Evolutionary conservation across 2,329 filamentous ascomycete genomes (phyloP).

Genomic region (Epichloe scottii): DNA sequence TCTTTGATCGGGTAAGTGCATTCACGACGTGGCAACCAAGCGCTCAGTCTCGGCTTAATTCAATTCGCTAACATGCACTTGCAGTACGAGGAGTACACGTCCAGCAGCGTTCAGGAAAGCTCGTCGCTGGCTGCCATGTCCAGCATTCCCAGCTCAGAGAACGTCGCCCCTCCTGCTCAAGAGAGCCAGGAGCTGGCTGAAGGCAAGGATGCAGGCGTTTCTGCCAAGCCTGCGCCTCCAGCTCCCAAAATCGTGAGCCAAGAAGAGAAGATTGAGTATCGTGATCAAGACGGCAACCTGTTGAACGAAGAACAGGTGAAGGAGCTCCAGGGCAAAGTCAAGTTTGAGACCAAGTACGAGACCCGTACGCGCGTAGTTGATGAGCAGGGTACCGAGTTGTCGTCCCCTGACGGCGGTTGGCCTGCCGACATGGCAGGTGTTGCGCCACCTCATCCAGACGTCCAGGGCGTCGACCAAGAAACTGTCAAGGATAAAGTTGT

Average conservation of each 20-base stretch:
- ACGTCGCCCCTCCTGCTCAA: constrained; percentile 5
- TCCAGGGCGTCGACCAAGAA: constrained; percentile 47
- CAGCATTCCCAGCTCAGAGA: constrained; percentile 15
- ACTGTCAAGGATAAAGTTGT: constrained; percentile 32
- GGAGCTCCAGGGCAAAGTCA: constrained; percentile 78
- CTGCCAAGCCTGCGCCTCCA: constrained; percentile 37
- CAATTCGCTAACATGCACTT: constrained; percentile 8
- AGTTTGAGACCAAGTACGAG: constrained; percentile 91
- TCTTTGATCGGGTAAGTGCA: constrained; percentile 68
- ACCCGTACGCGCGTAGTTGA: constrained; percentile 82
- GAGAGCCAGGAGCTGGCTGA: not conserved
- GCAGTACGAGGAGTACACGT: constrained; percentile 8
- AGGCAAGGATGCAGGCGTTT: constrained; percentile 22
- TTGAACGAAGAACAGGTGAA: constrained; percentile 75
- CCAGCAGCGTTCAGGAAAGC: constrained; percentile 8
- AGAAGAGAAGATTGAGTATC: constrained; percentile 84
- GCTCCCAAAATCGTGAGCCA: constrained; percentile 37
- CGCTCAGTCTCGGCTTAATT: not conserved
- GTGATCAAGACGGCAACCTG: constrained; percentile 67
- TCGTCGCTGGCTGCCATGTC: constrained; percentile 18
- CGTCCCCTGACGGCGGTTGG: constrained; percentile 28
- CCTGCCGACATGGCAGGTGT: constrained; percentile 28
- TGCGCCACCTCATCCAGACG: constrained; percentile 47
- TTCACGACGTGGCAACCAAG: not conserved
- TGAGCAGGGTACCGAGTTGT: constrained; percentile 65